Base-by-base conservation (phyloP, 1,139 yeast genomes). In the Scheffersomyces cryptocercus region DNA sequence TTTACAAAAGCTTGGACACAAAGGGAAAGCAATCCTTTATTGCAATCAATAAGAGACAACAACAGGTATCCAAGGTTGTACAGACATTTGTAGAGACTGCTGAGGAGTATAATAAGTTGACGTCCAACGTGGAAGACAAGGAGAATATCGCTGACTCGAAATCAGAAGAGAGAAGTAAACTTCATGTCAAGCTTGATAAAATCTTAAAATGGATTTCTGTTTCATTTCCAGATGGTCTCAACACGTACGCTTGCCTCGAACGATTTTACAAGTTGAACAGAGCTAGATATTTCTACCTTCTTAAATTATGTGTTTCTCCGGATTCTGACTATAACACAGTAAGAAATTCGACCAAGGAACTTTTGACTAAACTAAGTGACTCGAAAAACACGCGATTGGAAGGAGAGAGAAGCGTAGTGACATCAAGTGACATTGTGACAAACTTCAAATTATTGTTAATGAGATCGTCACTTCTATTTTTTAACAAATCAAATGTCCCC, bases 11-110 rank as follows among this genome's bases (percentile, higher is more conserved):
- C 20, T 70, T 90, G 35, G 79, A 83, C 42, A 76, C 76, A 0
- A 83, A 81, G 48, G 79, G 91, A 0, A 73, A 72, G 46, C 73
- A 79, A 35, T 81, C 96, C 0, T 84, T 88, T 53, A 65, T 74
- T 44, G 93, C 96, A 0, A 79, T 87, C 36, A 75, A 80, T 42
- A 79, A 75, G 52, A 75, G 96, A 42, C 96, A 88, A 56, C 75
- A 77, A 40, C 86, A 84, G 49, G 63, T 80, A 33, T 65, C 85
- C 0, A 61, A 66, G 10, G 81, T 68, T 1, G 43, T 79, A 6
- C 50, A 40, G 5, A 70, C 67, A 26, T 67, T 73, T 38, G 43
- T 79, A 5, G 64, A 64, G 7, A 47, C 65, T 4, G 60, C 72
- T 10, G 73, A 68, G 38, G 40, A 75, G 56, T 44, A 52, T 66